Conservation (phyloP, 2,329 filamentous ascomycete genomes). For the Nigrograna mackinnonii region DNA sequence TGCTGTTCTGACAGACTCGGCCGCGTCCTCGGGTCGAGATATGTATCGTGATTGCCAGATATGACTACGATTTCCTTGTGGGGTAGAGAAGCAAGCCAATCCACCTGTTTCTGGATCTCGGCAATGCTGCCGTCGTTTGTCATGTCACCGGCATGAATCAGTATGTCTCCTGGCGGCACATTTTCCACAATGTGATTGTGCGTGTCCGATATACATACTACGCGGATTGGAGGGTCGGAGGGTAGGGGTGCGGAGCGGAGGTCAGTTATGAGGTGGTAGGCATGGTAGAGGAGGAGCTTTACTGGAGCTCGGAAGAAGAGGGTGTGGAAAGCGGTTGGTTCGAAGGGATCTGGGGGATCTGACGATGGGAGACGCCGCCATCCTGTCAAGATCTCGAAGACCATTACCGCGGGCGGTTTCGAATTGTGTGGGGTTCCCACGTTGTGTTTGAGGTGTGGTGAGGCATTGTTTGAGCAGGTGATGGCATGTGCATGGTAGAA, state of each 20-base stretch:
- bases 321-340: conserved; percentile 59
- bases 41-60: conserved; percentile 87
- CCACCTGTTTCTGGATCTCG: conserved; percentile 79
- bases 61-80: conserved; percentile 82
- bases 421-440: too few relatives aligned
- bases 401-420: too few relatives aligned
- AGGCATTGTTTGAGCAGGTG: too few relatives aligned
- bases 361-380: conserved; percentile 21
- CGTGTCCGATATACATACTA: conserved; percentile 91
- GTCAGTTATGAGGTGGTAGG: conserved; percentile 67
- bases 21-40: conserved; percentile 72
- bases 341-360: conserved; percentile 39
- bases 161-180: conserved; percentile 78
- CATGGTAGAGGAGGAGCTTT: conserved; percentile 61
- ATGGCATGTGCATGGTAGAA: not conserved
- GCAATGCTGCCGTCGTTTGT: conserved; percentile 71
- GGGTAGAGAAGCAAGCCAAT: conserved; percentile 77
- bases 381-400: conserved; percentile 28
- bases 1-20: conserved; percentile 54
- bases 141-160: conserved; percentile 90
- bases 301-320: conserved; percentile 70
- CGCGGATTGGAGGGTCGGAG: conserved; percentile 64
- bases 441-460: too few relatives aligned
- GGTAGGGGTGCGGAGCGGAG: conserved; percentile 69
- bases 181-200: conserved; percentile 64